Conservation (phyloP, 805 yeast species). For the Wickerhamiella kurtzmanii region DNA sequence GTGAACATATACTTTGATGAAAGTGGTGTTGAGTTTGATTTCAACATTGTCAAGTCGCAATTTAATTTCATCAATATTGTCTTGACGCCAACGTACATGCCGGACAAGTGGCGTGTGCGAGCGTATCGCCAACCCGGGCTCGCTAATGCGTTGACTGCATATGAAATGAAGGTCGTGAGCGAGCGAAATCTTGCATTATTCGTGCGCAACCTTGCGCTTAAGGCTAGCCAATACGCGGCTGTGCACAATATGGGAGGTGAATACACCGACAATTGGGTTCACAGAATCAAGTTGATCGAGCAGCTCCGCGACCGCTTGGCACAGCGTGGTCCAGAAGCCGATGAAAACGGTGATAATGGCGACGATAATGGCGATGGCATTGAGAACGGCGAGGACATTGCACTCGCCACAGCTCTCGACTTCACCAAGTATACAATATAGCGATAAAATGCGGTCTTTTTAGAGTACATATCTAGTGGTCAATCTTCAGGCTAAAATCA, state of each 20-base stretch:
- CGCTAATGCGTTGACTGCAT: slow-evolving; percentile 63
- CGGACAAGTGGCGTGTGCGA: slow-evolving; percentile 41
- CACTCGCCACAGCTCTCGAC: slow-evolving; percentile 15
- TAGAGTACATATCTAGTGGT: slow-evolving; percentile 21
- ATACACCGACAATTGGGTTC: slow-evolving; percentile 53
- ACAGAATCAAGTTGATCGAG: slow-evolving; percentile 44
- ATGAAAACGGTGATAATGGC: background rate
- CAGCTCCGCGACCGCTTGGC: slow-evolving; percentile 26
- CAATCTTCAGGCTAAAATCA: slow-evolving; percentile 74
- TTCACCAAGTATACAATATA: slow-evolving; percentile 15
- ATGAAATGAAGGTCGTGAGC: slow-evolving; percentile 59
- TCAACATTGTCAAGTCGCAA: slow-evolving; percentile 59
- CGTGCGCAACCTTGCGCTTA: slow-evolving; percentile 51
- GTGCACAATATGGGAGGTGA: slow-evolving; percentile 56
- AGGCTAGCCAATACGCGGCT: slow-evolving; percentile 58
- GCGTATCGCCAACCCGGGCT: slow-evolving; percentile 53
- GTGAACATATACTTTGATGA: slow-evolving; percentile 76
- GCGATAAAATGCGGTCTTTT: too few relatives aligned
- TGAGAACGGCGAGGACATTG: slow-evolving; percentile 5
- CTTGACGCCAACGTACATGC: slow-evolving; percentile 38
- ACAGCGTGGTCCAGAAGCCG: slow-evolving; percentile 2
- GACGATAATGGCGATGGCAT: slow-evolving; percentile 5
- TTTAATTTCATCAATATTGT: slow-evolving; percentile 75
- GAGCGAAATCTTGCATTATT: slow-evolving; percentile 46
- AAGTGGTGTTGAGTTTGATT: slow-evolving; percentile 50